These are phyloP conservation scores for Epichloe hybrida DNA, from an alignment of 2,329 filamentous ascomycete genomes.

Conservation along the genomic window DNA sequence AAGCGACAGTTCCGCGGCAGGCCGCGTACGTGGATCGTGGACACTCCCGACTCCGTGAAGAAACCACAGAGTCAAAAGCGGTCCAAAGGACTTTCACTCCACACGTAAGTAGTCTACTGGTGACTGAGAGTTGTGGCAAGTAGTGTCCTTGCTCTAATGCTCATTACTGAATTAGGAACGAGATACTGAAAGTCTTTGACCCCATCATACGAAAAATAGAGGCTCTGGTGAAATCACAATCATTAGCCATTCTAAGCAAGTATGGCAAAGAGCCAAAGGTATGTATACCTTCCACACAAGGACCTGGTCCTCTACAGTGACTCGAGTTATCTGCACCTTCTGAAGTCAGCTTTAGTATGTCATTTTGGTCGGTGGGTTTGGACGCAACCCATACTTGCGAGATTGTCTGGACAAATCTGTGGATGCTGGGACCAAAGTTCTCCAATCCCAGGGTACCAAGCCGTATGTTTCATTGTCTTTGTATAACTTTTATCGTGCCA, in stretches of 20 bases:
- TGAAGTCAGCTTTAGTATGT: slow-evolving; percentile 17
- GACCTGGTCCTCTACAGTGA: neutral
- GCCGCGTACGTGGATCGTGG: slow-evolving; percentile 7
- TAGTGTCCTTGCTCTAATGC: neutral
- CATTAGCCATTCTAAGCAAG: slow-evolving; percentile 7
- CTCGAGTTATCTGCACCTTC: neutral
- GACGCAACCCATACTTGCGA: slow-evolving; percentile 18
- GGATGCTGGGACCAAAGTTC: slow-evolving; percentile 7
- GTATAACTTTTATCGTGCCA: neutral
- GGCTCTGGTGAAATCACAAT: slow-evolving; percentile 14
- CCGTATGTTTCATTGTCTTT: slow-evolving; percentile 18
- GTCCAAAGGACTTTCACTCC: neutral
- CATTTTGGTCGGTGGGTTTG: slow-evolving; percentile 26
- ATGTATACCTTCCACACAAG: neutral
- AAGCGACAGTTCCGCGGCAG: slow-evolving; percentile 14
- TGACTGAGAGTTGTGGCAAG: neutral
- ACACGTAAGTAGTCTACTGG: neutral
- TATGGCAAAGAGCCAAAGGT: slow-evolving; percentile 14
- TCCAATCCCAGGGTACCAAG: slow-evolving; percentile 17
- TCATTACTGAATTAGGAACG: neutral
- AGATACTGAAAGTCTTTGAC: slow-evolving; percentile 7
- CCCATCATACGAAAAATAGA: slow-evolving; percentile 11
- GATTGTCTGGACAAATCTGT: slow-evolving; percentile 6
- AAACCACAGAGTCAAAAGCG: neutral
- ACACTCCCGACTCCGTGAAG: slow-evolving; percentile 6